Percentiles rank a stretch among this genome's conserved stretches.
phyloP scores from a whole-genome alignment of 305 asterid genomes.

The Fraxinus platypoda region DNA sequence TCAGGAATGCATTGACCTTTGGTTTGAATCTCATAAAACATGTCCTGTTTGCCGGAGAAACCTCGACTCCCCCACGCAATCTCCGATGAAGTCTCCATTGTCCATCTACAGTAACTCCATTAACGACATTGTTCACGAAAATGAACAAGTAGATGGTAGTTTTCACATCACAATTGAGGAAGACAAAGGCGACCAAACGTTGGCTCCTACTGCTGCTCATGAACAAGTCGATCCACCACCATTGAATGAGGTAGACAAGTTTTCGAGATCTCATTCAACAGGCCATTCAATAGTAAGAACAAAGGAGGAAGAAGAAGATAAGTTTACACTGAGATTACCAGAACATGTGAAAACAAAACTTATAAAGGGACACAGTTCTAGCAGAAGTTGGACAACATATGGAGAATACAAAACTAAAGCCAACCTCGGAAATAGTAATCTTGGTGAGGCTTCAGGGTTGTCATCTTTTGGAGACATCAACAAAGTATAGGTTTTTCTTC shows the following conservation, averaged over 20 bases:
- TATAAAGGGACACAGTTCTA: slow-evolving; percentile 52
- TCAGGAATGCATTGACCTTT: slow-evolving; percentile 79
- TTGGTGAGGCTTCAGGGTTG: slow-evolving; percentile 41
- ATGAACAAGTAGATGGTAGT: slow-evolving; percentile 25
- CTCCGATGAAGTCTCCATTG: slow-evolving; percentile 38
- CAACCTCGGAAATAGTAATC: slow-evolving; percentile 25
- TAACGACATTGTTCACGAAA: slow-evolving; percentile 17
- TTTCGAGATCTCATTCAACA: slow-evolving; percentile 67
- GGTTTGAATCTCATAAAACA: slow-evolving; percentile 79
- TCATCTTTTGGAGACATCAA: slow-evolving; percentile 23
- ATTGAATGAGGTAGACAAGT: slow-evolving; percentile 24
- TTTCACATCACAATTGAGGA: slow-evolving; percentile 44
- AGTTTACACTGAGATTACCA: slow-evolving; percentile 63
- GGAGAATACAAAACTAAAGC: slow-evolving; percentile 44
- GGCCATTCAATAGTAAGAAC: slow-evolving; percentile 63
- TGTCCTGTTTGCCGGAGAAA: slow-evolving; percentile 78
- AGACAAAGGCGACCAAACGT: slow-evolving; percentile 24
- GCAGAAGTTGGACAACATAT: slow-evolving; percentile 63
- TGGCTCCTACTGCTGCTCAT: not conserved
- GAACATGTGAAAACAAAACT: slow-evolving; percentile 56
- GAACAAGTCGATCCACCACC: slow-evolving; percentile 9
- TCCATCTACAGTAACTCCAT: not conserved
- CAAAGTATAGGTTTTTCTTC: slow-evolving; percentile 23
- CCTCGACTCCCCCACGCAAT: slow-evolving; percentile 35
- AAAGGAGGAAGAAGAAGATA: slow-evolving; percentile 38